These are phyloP conservation scores for Psilocybe tampanensis DNA, from an alignment of 768 basidiomycete genomes.

Conservation along the genomic window DNA sequence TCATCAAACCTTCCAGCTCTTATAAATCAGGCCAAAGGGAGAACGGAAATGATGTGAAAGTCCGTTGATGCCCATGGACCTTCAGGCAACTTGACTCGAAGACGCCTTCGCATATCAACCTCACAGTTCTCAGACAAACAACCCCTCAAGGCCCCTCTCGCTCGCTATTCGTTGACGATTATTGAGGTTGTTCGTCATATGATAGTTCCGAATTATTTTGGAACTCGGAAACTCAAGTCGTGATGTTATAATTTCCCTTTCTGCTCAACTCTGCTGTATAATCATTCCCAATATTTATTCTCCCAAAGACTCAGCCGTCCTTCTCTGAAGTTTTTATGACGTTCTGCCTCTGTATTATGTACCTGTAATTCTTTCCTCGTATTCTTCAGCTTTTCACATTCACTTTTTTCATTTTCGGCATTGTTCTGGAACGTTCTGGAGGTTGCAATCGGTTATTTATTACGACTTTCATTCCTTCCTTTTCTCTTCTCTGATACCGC, in stretches of 20 bases:
- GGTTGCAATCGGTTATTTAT: neutral
- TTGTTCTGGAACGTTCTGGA: slow-evolving; percentile 8
- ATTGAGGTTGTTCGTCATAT: no score
- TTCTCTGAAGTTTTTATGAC: no score
- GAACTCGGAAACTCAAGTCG: no score
- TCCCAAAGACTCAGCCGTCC: no score
- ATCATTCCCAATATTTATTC: no score
- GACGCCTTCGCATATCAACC: neutral
- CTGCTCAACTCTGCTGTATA: no score
- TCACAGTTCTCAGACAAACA: no score
- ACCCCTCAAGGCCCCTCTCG: neutral
- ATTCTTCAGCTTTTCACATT: neutral
- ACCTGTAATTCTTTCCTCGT: neutral
- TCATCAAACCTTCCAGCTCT: slow-evolving; percentile 30
- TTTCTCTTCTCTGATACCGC: neutral
- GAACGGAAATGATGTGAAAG: slow-evolving; percentile 2
- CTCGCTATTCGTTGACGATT: neutral
- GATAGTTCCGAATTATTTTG: no score
- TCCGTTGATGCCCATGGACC: neutral
- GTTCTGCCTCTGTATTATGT: neutral
- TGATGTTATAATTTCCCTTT: no score
- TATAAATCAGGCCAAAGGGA: slow-evolving; percentile 31
- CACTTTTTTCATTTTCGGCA: slow-evolving; percentile 2
- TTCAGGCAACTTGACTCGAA: no score
- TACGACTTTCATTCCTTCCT: neutral